phyloP scores from a whole-genome alignment of 2,329 filamentous ascomycete species.

The Tolypocladium sp. region DNA sequence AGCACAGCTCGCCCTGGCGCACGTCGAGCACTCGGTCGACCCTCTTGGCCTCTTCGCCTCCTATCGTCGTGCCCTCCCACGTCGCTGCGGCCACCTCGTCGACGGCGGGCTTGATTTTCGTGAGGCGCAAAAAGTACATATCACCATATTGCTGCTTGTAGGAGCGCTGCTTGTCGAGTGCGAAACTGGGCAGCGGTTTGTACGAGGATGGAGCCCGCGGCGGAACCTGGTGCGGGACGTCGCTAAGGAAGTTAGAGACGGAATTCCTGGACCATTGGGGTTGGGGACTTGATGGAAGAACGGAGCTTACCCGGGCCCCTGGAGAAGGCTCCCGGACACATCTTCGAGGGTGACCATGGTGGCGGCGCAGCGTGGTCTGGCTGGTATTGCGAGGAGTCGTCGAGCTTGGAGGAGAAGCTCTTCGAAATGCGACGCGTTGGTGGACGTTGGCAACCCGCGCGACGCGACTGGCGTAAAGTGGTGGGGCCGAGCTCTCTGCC shows the following conservation, averaged over 20 bases:
- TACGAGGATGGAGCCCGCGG: constrained; percentile 53
- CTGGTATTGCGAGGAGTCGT: not conserved
- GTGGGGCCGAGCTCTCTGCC: not conserved
- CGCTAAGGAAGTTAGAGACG: constrained; percentile 8
- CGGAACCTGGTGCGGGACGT: constrained; percentile 27
- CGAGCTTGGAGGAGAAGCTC: not conserved
- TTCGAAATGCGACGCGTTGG: not conserved
- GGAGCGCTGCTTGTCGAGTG: constrained; percentile 59
- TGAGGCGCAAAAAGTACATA: constrained; percentile 90
- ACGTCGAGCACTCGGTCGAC: constrained; percentile 92
- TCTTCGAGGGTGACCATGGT: constrained; percentile 26
- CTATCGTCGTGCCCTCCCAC: constrained; percentile 73
- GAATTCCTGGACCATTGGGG: not conserved
- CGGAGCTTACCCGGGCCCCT: constrained; percentile 19
- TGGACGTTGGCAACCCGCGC: not conserved
- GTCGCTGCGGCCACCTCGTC: constrained; percentile 63
- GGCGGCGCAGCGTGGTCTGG: not conserved
- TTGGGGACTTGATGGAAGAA: not conserved
- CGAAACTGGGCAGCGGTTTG: constrained; percentile 66
- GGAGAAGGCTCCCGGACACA: constrained; percentile 21
- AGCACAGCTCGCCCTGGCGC: constrained; percentile 88
- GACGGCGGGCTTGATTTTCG: constrained; percentile 76
- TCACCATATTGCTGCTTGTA: constrained; percentile 96
- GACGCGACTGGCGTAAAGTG: not conserved
- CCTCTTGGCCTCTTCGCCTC: constrained; percentile 61